Evolutionary conservation across 805 yeast genomes (phyloP), one percentile per base, ranked within the genome.

Genomic region (Metschnikowia corniflorae): DNA sequence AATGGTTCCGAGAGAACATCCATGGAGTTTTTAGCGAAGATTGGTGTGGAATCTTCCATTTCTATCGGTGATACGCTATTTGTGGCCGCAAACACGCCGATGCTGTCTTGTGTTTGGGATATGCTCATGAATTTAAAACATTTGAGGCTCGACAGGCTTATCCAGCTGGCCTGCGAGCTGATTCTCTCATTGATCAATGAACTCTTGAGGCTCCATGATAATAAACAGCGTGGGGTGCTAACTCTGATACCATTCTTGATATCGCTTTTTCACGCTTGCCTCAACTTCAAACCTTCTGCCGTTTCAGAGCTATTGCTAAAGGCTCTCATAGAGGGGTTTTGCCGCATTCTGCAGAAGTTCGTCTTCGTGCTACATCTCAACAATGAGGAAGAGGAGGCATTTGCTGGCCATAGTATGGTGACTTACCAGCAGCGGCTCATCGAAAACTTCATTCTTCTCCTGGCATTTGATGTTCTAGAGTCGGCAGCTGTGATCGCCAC

Each of bases 251-350:
- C 93, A 1, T 82, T 78, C 51, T 44, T 84, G 10, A 51, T 82
- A 2, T 67, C 83, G 1, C 47, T 84, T 26, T 60, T 82, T 25
- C 77, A 77, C 46, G 74, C 75, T 34, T 51, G 77, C 1, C 55
- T 82, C 5, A 67, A 58, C 15, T 85, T 78, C 56, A 65, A 85
- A 50, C 80, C 85, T 1, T 73, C 75, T 38, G 88, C 91, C 1
- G 66, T 80, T 1, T 63, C 61, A 15, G 57, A 50, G 24, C 49
- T 53, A 10, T 61, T 70, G 16, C 53, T 61, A 3, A 28, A 36
- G 16, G 23, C 26, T 2, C 39, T 60, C n/a, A 35, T 57, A 3
- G 30, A 27, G 6, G 34, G 30, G 15, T 37, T 57, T 6, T 44
- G 51, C 20, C 32, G 19, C 3, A 35, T 65, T 2, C 43, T 58